Evolutionary conservation across 257 asterid species (phyloP).

Genomic region (Solanum clarkiae): DNA sequence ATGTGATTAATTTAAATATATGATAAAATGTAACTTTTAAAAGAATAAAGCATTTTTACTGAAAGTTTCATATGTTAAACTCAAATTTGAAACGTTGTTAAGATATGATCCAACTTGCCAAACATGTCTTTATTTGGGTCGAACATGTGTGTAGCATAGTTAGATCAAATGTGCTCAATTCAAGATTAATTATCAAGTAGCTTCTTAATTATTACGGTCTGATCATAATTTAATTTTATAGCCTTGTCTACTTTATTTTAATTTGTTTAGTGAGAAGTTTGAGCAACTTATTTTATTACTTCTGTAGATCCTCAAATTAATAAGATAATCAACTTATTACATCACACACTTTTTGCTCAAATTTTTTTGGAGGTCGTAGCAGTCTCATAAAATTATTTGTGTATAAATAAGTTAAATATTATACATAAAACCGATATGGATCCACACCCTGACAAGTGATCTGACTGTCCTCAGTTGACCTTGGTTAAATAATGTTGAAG

Average conservation of each 20-base stretch:
- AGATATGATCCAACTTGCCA: not conserved
- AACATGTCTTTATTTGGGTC: not conserved
- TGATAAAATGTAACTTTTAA: not conserved
- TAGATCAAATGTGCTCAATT: not conserved
- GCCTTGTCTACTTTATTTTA: not conserved
- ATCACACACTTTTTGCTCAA: not conserved
- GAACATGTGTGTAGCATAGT: not conserved
- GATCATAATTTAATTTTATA: not conserved
- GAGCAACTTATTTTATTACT: not conserved
- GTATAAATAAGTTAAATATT: not conserved
- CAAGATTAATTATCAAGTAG: not conserved
- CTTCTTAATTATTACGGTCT: not conserved
- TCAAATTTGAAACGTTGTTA: not conserved
- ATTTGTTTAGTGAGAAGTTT: not conserved
- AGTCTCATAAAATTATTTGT: not conserved
- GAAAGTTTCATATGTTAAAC: not conserved
- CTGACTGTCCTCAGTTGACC: not conserved
- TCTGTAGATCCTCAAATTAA: not conserved
- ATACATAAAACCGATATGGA: not conserved
- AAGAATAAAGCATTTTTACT: not conserved
- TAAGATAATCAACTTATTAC: not conserved
- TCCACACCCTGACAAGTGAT: not conserved
- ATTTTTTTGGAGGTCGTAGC: accelerated
- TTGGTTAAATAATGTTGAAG: not conserved
- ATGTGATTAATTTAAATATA: not conserved